Evolutionary conservation across 2,329 filamentous ascomycete genomes (phyloP).

Genomic region (Thermoascus crustaceus): DNA sequence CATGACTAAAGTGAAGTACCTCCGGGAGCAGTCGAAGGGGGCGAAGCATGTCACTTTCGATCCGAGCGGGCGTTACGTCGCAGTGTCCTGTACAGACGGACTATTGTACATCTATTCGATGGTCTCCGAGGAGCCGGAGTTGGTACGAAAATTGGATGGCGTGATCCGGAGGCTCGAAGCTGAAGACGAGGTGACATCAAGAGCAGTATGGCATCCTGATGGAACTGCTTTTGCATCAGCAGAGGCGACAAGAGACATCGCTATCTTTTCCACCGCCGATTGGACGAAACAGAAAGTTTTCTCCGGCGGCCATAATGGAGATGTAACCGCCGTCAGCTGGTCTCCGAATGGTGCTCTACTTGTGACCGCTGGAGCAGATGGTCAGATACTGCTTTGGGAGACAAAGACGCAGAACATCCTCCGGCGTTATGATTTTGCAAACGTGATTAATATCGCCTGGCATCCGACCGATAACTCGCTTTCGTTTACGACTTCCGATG

Average conservation of each 20-base stretch:
- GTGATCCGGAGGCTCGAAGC: conserved; percentile 71
- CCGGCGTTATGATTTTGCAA: conserved; percentile 67
- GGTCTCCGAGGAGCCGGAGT: conserved; percentile 65
- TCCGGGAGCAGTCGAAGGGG: conserved; percentile 77
- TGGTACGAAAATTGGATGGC: conserved; percentile 77
- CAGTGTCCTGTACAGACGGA: conserved; percentile 82
- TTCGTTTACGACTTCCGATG: conserved; percentile 86
- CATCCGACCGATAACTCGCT: conserved; percentile 82
- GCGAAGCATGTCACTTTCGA: conserved; percentile 91
- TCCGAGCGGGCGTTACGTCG: conserved; percentile 63
- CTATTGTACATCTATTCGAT: conserved; percentile 84
- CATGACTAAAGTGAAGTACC: conserved; percentile 63
- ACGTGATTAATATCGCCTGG: conserved; percentile 82
- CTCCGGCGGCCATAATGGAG: conserved; percentile 66
- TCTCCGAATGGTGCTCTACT: conserved; percentile 89
- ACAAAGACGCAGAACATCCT: conserved; percentile 77
- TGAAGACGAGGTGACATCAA: conserved; percentile 66
- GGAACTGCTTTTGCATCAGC: conserved; percentile 82
- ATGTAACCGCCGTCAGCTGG: conserved; percentile 84
- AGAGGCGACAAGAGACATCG: conserved; percentile 72
- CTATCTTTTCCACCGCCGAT: conserved; percentile 78
- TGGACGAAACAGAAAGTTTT: conserved; percentile 84
- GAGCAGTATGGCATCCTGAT: conserved; percentile 85
- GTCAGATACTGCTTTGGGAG: conserved; percentile 64
- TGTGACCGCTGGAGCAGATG: conserved; percentile 50